These are phyloP conservation scores for Coemansia sp. DNA, from an alignment of 192 early-diverging fungal genomes.

Conservation along the genomic window DNA sequence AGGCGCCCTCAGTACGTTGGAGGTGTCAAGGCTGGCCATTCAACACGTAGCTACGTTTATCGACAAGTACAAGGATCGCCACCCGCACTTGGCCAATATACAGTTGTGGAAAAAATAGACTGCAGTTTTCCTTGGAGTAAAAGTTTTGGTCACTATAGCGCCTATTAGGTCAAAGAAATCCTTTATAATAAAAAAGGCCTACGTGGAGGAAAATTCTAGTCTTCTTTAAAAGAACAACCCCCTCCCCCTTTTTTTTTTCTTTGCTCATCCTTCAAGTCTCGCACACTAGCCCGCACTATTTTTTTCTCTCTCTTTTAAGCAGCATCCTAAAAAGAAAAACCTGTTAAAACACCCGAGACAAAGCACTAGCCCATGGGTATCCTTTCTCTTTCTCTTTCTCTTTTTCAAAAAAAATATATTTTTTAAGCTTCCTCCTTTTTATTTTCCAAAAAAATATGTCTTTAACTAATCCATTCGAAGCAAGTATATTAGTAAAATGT, in stretches of 20 bases:
- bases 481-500: slow-evolving; percentile 29
- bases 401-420: neutral
- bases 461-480: slow-evolving; percentile 30
- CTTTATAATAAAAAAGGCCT: neutral
- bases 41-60: neutral
- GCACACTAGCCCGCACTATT: neutral
- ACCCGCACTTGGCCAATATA: neutral
- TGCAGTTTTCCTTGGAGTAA: neutral
- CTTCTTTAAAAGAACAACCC: no score
- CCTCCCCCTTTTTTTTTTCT: no score
- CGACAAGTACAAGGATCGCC: neutral
- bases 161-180: neutral
- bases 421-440: neutral
- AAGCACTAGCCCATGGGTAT: no score
- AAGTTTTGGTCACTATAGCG: neutral
- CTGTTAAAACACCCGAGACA: no score
- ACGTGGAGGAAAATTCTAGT: no score
- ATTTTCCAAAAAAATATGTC: slow-evolving; percentile 15
- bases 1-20: neutral
- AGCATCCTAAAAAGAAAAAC: neutral
- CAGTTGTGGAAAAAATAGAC: neutral
- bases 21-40: neutral
- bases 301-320: neutral
- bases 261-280: neutral
- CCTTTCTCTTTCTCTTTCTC: neutral